A percentile compares a stretch with the other conserved stretches of the same genome.
These are phyloP conservation scores for Leccinum laetum DNA, from an alignment of 1,284 basidiomycete genomes.

Conservation along the genomic window DNA sequence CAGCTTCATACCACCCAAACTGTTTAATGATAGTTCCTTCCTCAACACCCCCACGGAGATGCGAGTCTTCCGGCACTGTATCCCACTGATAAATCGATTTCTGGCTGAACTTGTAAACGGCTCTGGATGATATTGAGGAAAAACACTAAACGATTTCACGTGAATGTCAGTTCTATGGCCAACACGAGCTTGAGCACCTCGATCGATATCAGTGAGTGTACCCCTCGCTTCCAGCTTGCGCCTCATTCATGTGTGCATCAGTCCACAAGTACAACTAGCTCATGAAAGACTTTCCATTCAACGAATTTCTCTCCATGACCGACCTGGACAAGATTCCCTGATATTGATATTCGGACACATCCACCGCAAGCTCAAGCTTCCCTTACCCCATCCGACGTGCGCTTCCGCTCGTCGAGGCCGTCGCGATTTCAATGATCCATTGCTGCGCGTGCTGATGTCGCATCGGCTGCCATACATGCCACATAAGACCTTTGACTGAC, in stretches of 20 bases:
- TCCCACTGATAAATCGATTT: no score
- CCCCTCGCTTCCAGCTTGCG: not conserved
- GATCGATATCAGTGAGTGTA: no score
- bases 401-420: conserved; percentile 96
- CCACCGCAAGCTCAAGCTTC: conserved; percentile 91
- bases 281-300: conserved; percentile 99
- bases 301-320: conserved; percentile 94
- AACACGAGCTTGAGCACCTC: no score
- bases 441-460: conserved; percentile 87
- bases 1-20: no score
- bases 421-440: conserved; percentile 96
- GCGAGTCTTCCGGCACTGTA: no score
- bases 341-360: conserved; percentile 90
- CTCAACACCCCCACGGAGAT: no score
- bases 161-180: no score
- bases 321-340: conserved; percentile 94
- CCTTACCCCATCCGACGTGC: conserved; percentile 97
- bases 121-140: no score
- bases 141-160: no score
- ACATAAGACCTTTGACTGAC: conserved; percentile 90
- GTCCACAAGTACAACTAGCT: conserved; percentile 97
- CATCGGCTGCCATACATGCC: conserved; percentile 93
- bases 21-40: no score
- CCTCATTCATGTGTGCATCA: conserved; percentile 43
- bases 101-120: no score